A percentile compares a stretch with the other conserved stretches of the same genome.
Evolutionary conservation across 2,329 filamentous ascomycete genomes (phyloP).

Genomic region (Botrytis galanthina): DNA sequence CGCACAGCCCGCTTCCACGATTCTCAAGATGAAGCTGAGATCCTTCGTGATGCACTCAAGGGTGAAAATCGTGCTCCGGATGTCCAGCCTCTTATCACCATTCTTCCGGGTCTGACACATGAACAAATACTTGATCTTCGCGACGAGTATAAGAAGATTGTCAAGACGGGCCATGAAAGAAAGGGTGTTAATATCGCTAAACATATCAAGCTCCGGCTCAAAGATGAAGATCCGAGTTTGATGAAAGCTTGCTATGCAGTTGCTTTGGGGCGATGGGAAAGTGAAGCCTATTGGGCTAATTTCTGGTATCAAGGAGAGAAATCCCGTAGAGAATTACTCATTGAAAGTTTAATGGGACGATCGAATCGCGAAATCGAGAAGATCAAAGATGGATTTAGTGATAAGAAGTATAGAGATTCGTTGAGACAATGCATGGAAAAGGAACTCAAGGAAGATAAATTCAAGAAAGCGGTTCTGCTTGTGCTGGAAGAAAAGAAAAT

Average conservation of each 20-base stretch:
- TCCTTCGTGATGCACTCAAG: conserved; percentile 69
- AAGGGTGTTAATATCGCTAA: conserved; percentile 83
- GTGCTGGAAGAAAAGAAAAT: conserved; percentile 81
- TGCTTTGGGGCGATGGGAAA: conserved; percentile 85
- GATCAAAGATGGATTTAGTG: conserved; percentile 86
- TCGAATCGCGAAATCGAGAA: conserved; percentile 80
- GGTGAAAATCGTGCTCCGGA: conserved; percentile 60
- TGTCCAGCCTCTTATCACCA: conserved; percentile 70
- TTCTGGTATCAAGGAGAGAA: conserved; percentile 93
- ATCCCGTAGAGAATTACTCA: conserved; percentile 81
- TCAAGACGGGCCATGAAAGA: conserved; percentile 71
- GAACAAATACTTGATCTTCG: conserved; percentile 85
- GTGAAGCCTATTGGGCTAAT: conserved; percentile 96
- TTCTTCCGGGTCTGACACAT: conserved; percentile 79
- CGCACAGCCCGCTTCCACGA: conserved; percentile 80
- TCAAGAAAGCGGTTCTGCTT: conserved; percentile 81
- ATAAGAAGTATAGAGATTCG: conserved; percentile 86
- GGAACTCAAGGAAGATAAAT: conserved; percentile 94
- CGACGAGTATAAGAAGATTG: conserved; percentile 84
- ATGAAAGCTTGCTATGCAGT: conserved; percentile 92
- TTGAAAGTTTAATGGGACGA: conserved; percentile 88
- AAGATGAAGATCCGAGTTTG: conserved; percentile 70
- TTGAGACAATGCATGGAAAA: conserved; percentile 83
- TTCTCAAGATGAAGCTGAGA: conserved; percentile 72
- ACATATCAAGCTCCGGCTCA: conserved; percentile 74